These are phyloP conservation scores for Ophioceras dolichostomum DNA, from an alignment of 2,329 filamentous ascomycete genomes.

Conservation along the genomic window DNA sequence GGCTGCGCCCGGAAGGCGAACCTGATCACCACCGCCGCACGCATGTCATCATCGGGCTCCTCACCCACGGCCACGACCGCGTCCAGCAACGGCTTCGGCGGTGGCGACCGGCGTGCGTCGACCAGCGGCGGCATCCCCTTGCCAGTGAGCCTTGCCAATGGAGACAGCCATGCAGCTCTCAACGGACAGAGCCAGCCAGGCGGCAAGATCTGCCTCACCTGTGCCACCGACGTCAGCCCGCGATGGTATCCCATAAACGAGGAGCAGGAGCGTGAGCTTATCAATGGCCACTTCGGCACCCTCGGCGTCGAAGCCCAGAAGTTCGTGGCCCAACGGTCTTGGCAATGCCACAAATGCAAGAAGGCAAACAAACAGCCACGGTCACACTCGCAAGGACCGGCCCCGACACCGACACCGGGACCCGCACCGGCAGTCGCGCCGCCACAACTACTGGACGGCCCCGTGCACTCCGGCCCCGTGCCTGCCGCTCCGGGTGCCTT, in stretches of 20 bases:
- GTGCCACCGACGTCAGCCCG: slow-evolving; percentile 58
- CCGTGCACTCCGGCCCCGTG: too few species aligned
- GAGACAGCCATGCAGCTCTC: slow-evolving; percentile 13
- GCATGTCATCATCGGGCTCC: too few species aligned
- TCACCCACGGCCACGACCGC: slow-evolving; percentile 15
- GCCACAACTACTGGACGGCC: neutral
- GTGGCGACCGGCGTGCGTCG: slow-evolving; percentile 39
- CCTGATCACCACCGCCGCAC: slow-evolving; percentile 54
- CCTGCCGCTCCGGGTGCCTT: too few species aligned
- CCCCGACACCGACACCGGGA: neutral
- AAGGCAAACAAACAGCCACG: slow-evolving; percentile 36
- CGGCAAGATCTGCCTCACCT: slow-evolving; percentile 50
- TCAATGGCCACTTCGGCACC: slow-evolving; percentile 35
- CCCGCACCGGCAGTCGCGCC: neutral
- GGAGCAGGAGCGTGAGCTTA: slow-evolving; percentile 36
- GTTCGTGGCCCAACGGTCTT: slow-evolving; percentile 47
- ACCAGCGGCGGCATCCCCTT: slow-evolving; percentile 27
- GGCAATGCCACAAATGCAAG: slow-evolving; percentile 67
- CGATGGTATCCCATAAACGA: slow-evolving; percentile 57
- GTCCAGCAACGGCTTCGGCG: slow-evolving; percentile 14
- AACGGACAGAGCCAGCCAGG: slow-evolving; percentile 21
- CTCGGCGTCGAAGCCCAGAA: slow-evolving; percentile 44
- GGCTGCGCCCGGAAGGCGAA: slow-evolving; percentile 91
- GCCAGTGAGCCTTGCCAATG: slow-evolving; percentile 12
- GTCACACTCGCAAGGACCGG: slow-evolving; percentile 10